Evolutionary conservation across 306 rosid genomes (phyloP).

Genomic region (Betula pendula): DNA sequence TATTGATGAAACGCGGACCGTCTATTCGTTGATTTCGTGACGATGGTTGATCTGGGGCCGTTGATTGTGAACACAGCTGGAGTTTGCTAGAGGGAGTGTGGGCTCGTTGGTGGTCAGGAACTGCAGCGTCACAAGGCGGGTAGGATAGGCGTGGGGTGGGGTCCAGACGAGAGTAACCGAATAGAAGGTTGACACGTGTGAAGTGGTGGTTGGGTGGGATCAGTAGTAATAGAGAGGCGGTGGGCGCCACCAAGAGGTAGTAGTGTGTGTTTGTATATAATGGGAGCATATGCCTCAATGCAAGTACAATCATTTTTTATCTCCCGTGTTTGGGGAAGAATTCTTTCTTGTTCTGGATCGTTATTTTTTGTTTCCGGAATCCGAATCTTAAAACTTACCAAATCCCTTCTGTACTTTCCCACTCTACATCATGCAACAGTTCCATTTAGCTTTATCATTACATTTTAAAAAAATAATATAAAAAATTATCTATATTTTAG

Average conservation of each 20-base stretch:
- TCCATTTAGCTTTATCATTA: no score
- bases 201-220: not conserved
- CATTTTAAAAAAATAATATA: no score
- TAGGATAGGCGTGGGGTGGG: not conserved
- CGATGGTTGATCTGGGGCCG: slow-evolving; percentile 12
- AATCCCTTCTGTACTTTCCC: no score
- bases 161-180: not conserved
- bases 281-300: not conserved
- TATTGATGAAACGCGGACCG: not conserved
- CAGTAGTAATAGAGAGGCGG: no score
- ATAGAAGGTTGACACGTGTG: not conserved
- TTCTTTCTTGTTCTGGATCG: no score
- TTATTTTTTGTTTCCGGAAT: no score
- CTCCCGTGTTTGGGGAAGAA: not conserved
- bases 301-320: not conserved
- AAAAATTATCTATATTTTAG: no score
- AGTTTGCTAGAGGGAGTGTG: not conserved
- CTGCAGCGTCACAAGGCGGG: slow-evolving; percentile 29
- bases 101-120: not conserved
- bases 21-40: slow-evolving; percentile 4
- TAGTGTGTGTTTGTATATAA: slow-evolving; percentile 6
- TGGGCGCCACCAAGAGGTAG: slow-evolving; percentile 3
- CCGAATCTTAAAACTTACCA: no score
- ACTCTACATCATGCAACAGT: no score
- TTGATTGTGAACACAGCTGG: slow-evolving; percentile 31